phyloP scores from a whole-genome alignment of 2,329 filamentous ascomycete species.

The Penicillium decumbens region DNA sequence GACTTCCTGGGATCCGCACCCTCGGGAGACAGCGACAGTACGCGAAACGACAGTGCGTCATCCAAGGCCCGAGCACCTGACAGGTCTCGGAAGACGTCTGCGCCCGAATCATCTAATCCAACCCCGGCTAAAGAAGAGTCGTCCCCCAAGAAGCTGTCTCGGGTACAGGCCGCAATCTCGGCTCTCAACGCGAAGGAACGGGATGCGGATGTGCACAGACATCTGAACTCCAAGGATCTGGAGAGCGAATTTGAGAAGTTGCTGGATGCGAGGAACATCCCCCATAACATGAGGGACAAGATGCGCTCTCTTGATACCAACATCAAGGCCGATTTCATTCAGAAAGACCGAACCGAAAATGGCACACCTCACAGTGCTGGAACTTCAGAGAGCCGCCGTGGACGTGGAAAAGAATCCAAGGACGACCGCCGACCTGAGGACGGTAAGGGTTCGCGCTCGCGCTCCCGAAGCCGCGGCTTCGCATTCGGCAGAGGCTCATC shows the following conservation, averaged over 20 bases:
- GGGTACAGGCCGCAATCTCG: conserved; percentile 62
- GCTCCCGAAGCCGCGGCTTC: conserved; percentile 69
- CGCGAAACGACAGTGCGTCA: conserved; percentile 15
- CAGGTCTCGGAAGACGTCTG: conserved; percentile 27
- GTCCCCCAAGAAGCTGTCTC: conserved; percentile 47
- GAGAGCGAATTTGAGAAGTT: conserved; percentile 61
- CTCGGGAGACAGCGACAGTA: conserved; percentile 19
- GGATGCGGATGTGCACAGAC: conserved; percentile 43
- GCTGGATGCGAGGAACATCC: conserved; percentile 81
- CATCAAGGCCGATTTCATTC: conserved; percentile 94
- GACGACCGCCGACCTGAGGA: conserved; percentile 37
- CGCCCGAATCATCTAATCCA: conserved; percentile 33
- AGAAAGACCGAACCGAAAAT: conserved; percentile 75
- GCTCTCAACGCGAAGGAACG: conserved; percentile 55
- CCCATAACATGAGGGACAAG: conserved; percentile 87
- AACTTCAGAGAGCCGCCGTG: conserved; percentile 30
- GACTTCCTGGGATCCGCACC: conserved; percentile 29
- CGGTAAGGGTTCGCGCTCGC: conserved; percentile 44
- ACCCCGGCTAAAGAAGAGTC: conserved; percentile 27
- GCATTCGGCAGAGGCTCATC: conserved; percentile 67
- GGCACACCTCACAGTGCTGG: conserved; percentile 46
- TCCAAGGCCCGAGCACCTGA: conserved; percentile 15
- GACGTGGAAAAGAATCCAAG: conserved; percentile 43
- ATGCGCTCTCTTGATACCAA: conserved; percentile 85
- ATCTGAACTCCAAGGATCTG: conserved; percentile 50